Percentiles rank a stretch among this genome's conserved stretches.
Evolutionary conservation across 768 basidiomycete species (phyloP).

Genomic region (Suillus brevipes): DNA sequence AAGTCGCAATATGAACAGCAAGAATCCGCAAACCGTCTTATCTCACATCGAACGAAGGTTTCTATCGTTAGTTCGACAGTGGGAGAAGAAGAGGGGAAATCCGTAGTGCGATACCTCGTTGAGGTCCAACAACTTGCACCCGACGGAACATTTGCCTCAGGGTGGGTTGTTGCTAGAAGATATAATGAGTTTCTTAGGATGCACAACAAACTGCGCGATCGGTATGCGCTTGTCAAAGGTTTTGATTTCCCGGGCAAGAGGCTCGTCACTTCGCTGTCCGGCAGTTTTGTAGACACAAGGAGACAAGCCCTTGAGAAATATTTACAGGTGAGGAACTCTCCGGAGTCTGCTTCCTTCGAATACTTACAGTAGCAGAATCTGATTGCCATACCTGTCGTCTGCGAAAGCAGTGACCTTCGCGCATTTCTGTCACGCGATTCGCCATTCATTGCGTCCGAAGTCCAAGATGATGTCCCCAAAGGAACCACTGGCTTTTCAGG

Average conservation of each 20-base stretch:
- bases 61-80: constrained; percentile 81
- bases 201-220: constrained; percentile 83
- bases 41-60: constrained; percentile 83
- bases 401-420: constrained; percentile 79
- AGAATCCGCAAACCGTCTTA: constrained; percentile 84
- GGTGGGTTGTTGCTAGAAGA: constrained; percentile 91
- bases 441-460: constrained; percentile 68
- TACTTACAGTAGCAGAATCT: constrained; percentile 51
- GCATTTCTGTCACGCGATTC: constrained; percentile 87
- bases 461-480: constrained; percentile 41
- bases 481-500: constrained; percentile 56
- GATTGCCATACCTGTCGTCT: constrained; percentile 71
- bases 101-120: constrained; percentile 88
- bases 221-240: constrained; percentile 60
- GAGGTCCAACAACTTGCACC: constrained; percentile 87
- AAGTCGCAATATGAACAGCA: constrained; percentile 93
- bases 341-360: constrained; percentile 9
- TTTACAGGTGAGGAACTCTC: constrained; percentile 58
- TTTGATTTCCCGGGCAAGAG: constrained; percentile 93
- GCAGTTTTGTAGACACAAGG: constrained; percentile 84
- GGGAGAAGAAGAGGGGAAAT: constrained; percentile 83
- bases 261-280: constrained; percentile 84
- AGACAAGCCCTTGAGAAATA: constrained; percentile 84
- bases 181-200: constrained; percentile 95
- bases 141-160: constrained; percentile 77